Base-by-base conservation (phyloP, 2,329 filamentous ascomycete genomes). In the Calonectria hongkongensis region DNA sequence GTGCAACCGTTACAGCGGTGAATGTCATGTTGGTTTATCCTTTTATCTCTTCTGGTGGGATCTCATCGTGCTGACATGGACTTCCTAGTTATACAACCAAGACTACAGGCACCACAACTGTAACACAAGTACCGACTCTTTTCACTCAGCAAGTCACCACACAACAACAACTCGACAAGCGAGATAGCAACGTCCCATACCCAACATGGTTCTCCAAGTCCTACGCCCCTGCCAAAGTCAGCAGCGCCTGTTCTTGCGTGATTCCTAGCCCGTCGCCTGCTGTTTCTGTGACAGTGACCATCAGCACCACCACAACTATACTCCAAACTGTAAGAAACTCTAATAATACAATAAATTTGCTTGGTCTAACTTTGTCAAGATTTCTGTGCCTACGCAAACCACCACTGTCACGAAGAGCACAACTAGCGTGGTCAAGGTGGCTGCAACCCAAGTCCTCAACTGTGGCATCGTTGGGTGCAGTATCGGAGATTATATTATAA, bases 161-260 rank as follows among this genome's bases (percentile, higher is more conserved):
- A 4, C 54, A 60, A 12, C 54, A 60, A 6, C 54, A 60, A 28
- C 5, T n/a, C 21, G 41, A 60, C 33, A 41, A 60, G 54, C 33
- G 54, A 60, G 54, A 60, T 25, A 7, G 21, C 21, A 60, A 36
- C 6, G 15, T 60, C 7, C 33, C 54, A 27, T 60, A 60, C 36
- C 54, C 54, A 3, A 41, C 33, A 5, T 60, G 54, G 54, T 60
- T 60, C 15, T 18, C 54, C 8, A 60, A 41, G 54, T 60, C 54
- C 2, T 60, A 60, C 41, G n/a, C 21, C 8, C 33, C 54, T 4
- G 54, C 54, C 12, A 25, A 25, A 3, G 54, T 60, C 21, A 60
- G 54, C 54, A 60, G 54, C 16, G 54, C 54, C 16, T 60, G 54
- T 16, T 60, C 54, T 25, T 60, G 54, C 33, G 54, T 60, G 5